These are phyloP conservation scores for Colletotrichum sp. DNA, from an alignment of 2,329 filamentous ascomycete species.

Conservation along the genomic window DNA sequence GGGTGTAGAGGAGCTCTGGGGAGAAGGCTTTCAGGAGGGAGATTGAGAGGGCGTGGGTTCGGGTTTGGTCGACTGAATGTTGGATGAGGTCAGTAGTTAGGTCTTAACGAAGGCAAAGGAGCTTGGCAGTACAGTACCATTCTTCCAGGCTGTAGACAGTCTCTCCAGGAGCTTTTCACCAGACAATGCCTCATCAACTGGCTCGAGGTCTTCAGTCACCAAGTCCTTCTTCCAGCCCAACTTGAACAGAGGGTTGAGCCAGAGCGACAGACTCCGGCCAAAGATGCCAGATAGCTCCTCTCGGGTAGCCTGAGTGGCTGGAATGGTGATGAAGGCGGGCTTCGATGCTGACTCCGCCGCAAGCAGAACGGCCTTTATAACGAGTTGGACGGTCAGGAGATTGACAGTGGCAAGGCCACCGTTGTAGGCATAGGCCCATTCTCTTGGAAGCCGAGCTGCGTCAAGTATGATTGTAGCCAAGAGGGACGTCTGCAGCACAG, in stretches of 20 bases:
- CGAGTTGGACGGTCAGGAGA: background rate
- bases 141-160: background rate
- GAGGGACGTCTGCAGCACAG: background rate
- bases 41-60: background rate
- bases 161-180: background rate
- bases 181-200: background rate
- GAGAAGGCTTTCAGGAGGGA: background rate
- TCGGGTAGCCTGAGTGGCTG: background rate
- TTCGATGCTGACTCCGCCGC: background rate
- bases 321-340: background rate
- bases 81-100: background rate
- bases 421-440: background rate
- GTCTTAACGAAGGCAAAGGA: accelerated
- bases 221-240: background rate
- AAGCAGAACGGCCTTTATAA: background rate
- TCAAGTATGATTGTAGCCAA: background rate
- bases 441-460: background rate
- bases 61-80: background rate
- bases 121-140: background rate
- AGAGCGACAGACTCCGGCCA: background rate
- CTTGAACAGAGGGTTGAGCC: background rate
- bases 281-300: slow-evolving; percentile 1
- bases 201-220: background rate
- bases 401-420: too few species aligned
- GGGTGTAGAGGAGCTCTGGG: slow-evolving; percentile 29